Base-by-base conservation (phyloP, 78 protist genomes). In the Mantamonas sphyraenae region DNA sequence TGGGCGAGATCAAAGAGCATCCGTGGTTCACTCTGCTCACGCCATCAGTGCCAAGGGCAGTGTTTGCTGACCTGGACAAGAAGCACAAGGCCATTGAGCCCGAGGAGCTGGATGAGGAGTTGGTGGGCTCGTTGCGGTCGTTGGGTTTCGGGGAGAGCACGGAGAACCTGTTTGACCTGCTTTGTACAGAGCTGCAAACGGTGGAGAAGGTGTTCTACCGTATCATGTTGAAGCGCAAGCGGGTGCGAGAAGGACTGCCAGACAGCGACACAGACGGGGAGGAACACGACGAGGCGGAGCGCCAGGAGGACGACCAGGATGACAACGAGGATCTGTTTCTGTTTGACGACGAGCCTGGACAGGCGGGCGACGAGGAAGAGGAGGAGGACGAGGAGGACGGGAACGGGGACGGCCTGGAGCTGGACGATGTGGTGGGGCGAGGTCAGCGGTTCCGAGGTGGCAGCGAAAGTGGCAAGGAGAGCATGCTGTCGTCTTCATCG, bases 11-110 rank as follows among this genome's bases (percentile, higher is more conserved):
- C 69, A 72, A 79, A 42, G 57, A 31, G 55, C 82, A 81, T 73
- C 78, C 83, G 33, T 89, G 90, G 94, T 85, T 77, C 77, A 7
- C 16, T n/a, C n/a, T n/a, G n/a, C n/a, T n/a, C n/a, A n/a, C n/a
- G n/a, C n/a, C n/a, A n/a, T n/a, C n/a, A n/a, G n/a, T n/a, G n/a
- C n/a, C n/a, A n/a, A n/a, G n/a, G n/a, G n/a, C n/a, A n/a, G n/a
- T n/a, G n/a, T n/a, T 42, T 42, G 24, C 47, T 42, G 24, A 42
- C 47, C 47, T 7, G 10, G 47, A 42, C n/a, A n/a, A n/a, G n/a
- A n/a, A n/a, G n/a, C n/a, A n/a, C n/a, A n/a, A n/a, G n/a, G n/a
- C n/a, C n/a, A n/a, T n/a, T n/a, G n/a, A n/a, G n/a, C n/a, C n/a
- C n/a, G n/a, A 42, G 47, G 47, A 42, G 47, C 7, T 42, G 24